These are phyloP conservation scores for Mycena albidolilacea DNA, from an alignment of 768 basidiomycete genomes.

Conservation along the genomic window DNA sequence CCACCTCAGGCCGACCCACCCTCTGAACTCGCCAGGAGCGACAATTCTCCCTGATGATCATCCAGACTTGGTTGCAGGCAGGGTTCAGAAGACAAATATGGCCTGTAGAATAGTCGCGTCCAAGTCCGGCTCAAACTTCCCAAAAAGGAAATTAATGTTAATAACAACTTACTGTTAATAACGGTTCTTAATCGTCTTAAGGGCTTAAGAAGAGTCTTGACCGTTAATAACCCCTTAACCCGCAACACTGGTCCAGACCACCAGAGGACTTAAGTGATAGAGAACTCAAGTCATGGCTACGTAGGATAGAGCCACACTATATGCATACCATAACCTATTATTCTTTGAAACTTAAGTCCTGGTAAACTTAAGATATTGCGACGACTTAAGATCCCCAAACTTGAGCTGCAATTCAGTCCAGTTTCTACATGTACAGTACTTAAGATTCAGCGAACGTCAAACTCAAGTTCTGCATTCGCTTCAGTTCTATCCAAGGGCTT, in stretches of 20 bases:
- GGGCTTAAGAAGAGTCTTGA: no score
- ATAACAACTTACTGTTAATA: no score
- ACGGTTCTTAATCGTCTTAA: no score
- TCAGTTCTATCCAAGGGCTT: neutral
- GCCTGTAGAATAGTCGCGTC: no score
- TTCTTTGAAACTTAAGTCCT: slow-evolving; percentile 6
- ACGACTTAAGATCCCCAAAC: slow-evolving; percentile 4
- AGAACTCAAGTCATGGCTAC: slow-evolving; percentile 5
- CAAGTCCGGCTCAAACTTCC: no score
- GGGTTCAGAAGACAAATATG: no score
- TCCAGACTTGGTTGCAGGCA: no score
- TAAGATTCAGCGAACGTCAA: neutral
- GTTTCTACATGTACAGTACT: slow-evolving; percentile 2
- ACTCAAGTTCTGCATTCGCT: neutral
- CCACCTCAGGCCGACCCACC: no score
- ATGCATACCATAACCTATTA: neutral
- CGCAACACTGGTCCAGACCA: slow-evolving; percentile 4
- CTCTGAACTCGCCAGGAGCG: no score
- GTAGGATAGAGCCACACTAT: neutral
- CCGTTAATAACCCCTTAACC: no score
- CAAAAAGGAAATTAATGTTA: no score
- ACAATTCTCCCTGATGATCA: no score
- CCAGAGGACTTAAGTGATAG: neutral
- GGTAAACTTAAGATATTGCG: neutral
- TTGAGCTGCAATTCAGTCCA: neutral